Percentiles rank a stretch among this genome's conserved stretches.
These are phyloP conservation scores for Xylaria multiplex DNA, from an alignment of 2,329 filamentous ascomycete genomes.

Conservation along the genomic window DNA sequence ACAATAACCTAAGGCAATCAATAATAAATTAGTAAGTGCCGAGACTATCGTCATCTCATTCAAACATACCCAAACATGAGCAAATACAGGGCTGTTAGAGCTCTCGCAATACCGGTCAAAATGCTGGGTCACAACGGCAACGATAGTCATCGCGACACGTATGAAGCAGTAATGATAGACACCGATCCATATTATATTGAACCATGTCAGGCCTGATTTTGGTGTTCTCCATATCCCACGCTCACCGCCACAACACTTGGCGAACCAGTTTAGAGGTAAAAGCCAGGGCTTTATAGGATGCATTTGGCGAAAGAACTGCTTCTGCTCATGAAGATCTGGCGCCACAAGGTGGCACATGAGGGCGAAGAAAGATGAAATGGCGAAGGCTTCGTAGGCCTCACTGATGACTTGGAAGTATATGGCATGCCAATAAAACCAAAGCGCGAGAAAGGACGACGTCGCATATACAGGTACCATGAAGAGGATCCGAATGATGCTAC, in stretches of 20 bases:
- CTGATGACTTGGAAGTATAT: constrained; percentile 84
- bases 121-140: constrained; percentile 77
- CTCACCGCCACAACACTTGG: constrained; percentile 75
- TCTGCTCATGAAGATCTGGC: constrained; percentile 80
- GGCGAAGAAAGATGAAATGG: constrained; percentile 87
- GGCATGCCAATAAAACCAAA: constrained; percentile 78
- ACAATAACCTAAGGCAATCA: constrained; percentile 63
- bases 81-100: constrained; percentile 79
- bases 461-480: constrained; percentile 89
- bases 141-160: constrained; percentile 80
- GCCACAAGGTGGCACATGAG: constrained; percentile 84
- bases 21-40: background rate
- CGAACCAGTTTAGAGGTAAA: constrained; percentile 75
- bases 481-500: constrained; percentile 80
- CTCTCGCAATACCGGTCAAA: constrained; percentile 79
- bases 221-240: constrained; percentile 78
- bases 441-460: constrained; percentile 76
- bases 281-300: constrained; percentile 76
- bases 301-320: constrained; percentile 79
- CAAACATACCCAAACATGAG: constrained; percentile 79
- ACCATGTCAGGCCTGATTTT: constrained; percentile 85
- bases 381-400: constrained; percentile 90
- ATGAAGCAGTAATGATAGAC: constrained; percentile 90
- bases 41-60: background rate
- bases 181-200: constrained; percentile 85